Base-by-base conservation (phyloP, 176 grass and related monocot species). In the Juncus inflexus region DNA sequence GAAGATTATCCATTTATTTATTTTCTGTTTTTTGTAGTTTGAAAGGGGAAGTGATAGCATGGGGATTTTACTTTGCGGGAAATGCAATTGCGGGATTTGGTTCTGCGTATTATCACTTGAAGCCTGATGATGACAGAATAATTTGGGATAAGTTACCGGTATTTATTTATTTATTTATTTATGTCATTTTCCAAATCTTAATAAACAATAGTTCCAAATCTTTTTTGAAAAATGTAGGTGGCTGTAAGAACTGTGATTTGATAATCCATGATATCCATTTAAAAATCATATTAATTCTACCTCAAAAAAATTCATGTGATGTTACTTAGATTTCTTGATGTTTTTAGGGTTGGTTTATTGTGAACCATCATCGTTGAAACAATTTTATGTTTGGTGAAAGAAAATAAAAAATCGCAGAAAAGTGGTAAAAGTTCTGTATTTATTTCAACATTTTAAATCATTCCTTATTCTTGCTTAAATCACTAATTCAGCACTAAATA, bases 71-170 rank as follows among this genome's bases (percentile, higher is more conserved):
- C 80, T 99, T 80, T 78, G 69, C 69, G 13, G 89, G 83, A 64
- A 92, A 86, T 70, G 80, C 82, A 42, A 73, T 76, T 64, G 72
- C 87, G 45, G 86, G 88, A 72, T 99, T 99, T 86, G 95, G 95
- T 28, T 99, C 95, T 4, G 95, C 95, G 63, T 94, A 99, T 78
- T 94, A 99, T 84, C 95, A 99, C 59, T 81, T 99, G 71, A 99
- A 94, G 83, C 95, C 80, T 57, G 88, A 92, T 77, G 88, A 94
- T 84, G 89, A 90, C 72, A 82, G 86, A 56, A 83, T 92, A 58
- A 75, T 86, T 58, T 99, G 95, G 95, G 95, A 99, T 78, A 92
- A 80, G 83, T 99, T 99, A 77, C 95, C 89, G 89, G 95, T 99
- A 99, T 77, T 73, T 84, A 52, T 67, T 66, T 74, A 64, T 63